Conservation (phyloP, 1,139 yeast genomes). For the Candida sojae region DNA sequence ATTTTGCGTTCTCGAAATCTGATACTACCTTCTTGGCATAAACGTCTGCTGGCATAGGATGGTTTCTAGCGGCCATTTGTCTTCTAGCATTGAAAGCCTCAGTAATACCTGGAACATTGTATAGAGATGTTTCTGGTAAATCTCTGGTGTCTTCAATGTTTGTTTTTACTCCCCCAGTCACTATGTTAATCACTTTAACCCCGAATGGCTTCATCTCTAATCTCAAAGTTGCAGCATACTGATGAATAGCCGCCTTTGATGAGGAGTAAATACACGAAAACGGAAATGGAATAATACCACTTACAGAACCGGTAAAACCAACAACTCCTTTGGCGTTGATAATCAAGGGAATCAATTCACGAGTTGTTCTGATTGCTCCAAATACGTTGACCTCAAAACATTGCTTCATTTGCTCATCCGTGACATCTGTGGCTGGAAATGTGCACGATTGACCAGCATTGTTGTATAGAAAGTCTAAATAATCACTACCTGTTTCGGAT, state of each 20-base stretch:
- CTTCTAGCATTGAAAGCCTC: constrained; percentile 54
- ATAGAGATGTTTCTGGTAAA: constrained; percentile 58
- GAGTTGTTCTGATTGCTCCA: constrained; percentile 64
- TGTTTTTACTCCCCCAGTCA: constrained; percentile 61
- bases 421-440: constrained; percentile 68
- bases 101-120: constrained; percentile 49
- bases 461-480: constrained; percentile 50
- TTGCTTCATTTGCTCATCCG: constrained; percentile 54
- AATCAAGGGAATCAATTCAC: constrained; percentile 58
- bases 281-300: constrained; percentile 71
- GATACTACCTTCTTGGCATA: constrained; percentile 58
- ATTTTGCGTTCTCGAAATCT: constrained; percentile 44
- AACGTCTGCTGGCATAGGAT: constrained; percentile 57
- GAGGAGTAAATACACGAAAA: constrained; percentile 70
- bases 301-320: constrained; percentile 73
- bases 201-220: constrained; percentile 72
- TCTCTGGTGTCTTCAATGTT: constrained; percentile 56
- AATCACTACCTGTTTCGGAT: constrained; percentile 35
- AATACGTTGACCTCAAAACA: constrained; percentile 70
- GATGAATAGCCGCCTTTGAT: constrained; percentile 74
- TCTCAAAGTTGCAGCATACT: constrained; percentile 61
- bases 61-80: constrained; percentile 59
- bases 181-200: constrained; percentile 57
- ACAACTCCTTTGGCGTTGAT: constrained; percentile 71
- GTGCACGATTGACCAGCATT: constrained; percentile 68